Percentiles rank a stretch among this genome's conserved stretches.
phyloP scores from a whole-genome alignment of 495 filamentous ascomycete species.

The Penicillium fimorum region DNA sequence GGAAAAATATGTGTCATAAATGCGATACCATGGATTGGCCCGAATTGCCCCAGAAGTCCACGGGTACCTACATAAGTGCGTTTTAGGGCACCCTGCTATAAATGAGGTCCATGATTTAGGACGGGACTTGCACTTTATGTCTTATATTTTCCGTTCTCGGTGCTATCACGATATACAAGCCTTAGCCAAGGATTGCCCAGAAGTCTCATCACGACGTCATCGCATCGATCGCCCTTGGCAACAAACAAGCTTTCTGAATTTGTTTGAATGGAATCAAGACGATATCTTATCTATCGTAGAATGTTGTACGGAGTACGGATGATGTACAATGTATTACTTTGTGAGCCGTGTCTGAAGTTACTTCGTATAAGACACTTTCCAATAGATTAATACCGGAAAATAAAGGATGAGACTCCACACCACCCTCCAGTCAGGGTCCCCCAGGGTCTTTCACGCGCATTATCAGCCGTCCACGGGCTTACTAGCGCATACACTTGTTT shows the following conservation, averaged over 20 bases:
- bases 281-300: background rate
- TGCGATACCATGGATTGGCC: too few relatives aligned
- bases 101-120: background rate
- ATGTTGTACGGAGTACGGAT: background rate
- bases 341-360: background rate
- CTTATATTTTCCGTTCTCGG: background rate
- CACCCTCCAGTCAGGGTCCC: conserved; percentile 6
- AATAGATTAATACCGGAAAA: background rate
- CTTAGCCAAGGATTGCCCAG: conserved; percentile 1
- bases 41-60: background rate
- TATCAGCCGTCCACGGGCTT: background rate
- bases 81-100: too few relatives aligned
- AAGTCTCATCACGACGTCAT: background rate
- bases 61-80: too few relatives aligned
- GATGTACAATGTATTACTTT: background rate
- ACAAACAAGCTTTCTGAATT: background rate
- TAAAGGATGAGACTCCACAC: background rate
- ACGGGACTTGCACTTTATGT: background rate
- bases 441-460: background rate
- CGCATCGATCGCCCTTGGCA: conserved; percentile 1
- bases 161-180: background rate
- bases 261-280: background rate
- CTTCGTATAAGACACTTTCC: background rate
- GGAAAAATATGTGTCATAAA: too few relatives aligned
- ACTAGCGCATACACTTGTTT: conserved; percentile 10